phyloP scores from a whole-genome alignment of 2,329 filamentous ascomycete genomes.

The Fusarium circinatum region DNA sequence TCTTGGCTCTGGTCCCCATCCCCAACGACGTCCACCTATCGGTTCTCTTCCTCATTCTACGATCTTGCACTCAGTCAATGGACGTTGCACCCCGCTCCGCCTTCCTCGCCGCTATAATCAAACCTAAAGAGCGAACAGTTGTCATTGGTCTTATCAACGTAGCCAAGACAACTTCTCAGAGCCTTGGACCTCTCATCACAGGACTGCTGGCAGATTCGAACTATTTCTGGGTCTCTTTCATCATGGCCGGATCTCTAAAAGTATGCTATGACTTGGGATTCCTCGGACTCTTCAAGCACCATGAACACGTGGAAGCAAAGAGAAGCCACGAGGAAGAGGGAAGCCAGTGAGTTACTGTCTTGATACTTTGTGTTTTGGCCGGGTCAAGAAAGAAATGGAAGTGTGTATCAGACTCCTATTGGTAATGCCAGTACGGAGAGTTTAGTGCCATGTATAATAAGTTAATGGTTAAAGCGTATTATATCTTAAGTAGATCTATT shows the following conservation, averaged over 20 bases:
- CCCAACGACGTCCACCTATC: conserved; percentile 64
- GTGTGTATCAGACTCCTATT: background rate
- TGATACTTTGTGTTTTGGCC: background rate
- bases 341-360: background rate
- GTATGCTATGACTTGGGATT: conserved; percentile 69
- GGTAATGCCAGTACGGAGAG: too few relatives aligned
- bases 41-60: conserved; percentile 68
- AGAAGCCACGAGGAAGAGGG: background rate
- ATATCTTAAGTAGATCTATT: background rate
- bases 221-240: conserved; percentile 71
- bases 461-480: background rate
- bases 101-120: conserved; percentile 73
- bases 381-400: background rate
- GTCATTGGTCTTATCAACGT: conserved; percentile 78
- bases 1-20: conserved; percentile 70
- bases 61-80: conserved; percentile 73
- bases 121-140: conserved; percentile 73
- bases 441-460: background rate
- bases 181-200: conserved; percentile 70
- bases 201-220: conserved; percentile 68
- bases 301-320: conserved; percentile 23
- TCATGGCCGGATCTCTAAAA: conserved; percentile 71
- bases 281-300: conserved; percentile 50
- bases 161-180: conserved; percentile 72
- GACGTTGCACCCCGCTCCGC: conserved; percentile 76